Evolutionary conservation across 1,284 basidiomycete species (phyloP), one percentile per base, ranked within the genome.

Genomic region (Coniferiporia sulphurascens): DNA sequence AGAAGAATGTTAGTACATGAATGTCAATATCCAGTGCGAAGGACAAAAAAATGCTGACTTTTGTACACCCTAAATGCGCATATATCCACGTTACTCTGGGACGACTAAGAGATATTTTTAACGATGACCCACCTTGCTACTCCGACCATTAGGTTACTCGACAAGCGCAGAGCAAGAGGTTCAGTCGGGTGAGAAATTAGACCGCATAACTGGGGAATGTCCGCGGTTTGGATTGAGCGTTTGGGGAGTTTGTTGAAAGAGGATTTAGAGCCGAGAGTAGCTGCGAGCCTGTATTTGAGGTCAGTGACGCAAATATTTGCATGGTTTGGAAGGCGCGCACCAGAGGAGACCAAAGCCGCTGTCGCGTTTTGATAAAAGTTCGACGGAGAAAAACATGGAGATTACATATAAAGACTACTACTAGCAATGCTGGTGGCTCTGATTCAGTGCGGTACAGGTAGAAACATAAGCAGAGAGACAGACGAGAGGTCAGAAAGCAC

Each of bases 131-230:
- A 93, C 92, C 93, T 84, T 21, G 87, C 88, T 19, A 89, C 92
- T 5, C 92, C 93, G 58, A 94, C 86, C 77, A 95, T 86, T 38
- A 95, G 73, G 68, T 91, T 91, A 61, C 91, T 92, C 10, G 91
- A 93, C 58, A 95, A 75, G 50, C 92, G 79, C 56, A 95, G 74
- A 1, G 92, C 91, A 46, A 95, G 78, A 43, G 93, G 92, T 66
- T 95, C 93, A n/a, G 79, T 73, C 6, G 92, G 93, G 65, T 88
- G 78, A 36, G 83, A 81, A 58, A 95, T 93, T 49, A 93, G 78
- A 48, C 79, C 82, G 69, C 92, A 95, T 68, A 94, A 72, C 68
- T 87, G 82, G 43, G 83, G 71, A 43, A 95, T 92, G 71, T 95
- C 87, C 45, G 91, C 89, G 13, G 83, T 84, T 63, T 90, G 75